Evolutionary conservation across 192 early-diverging fungal genomes (phyloP).

Genomic region (Piromyces finnis): DNA sequence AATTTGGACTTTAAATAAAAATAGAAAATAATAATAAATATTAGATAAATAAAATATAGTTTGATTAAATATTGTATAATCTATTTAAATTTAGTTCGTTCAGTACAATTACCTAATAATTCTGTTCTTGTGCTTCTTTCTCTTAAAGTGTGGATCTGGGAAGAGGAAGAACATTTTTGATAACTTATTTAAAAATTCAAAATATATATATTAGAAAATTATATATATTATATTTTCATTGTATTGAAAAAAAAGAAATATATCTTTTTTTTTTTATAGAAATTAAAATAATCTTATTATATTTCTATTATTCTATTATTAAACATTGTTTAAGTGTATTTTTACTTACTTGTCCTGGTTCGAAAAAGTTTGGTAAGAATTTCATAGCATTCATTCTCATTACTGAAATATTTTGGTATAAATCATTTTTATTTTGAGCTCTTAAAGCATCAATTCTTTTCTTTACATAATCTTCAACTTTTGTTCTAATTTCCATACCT

Average conservation of each 20-base stretch:
- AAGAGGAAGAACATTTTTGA: constrained; percentile 96
- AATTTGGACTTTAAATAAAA: constrained; percentile 14
- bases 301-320: too few species aligned
- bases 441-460: constrained; percentile 75
- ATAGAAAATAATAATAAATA: too few species aligned
- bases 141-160: constrained; percentile 99
- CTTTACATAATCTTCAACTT: constrained; percentile 85
- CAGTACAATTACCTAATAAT: constrained; percentile 52
- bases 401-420: constrained; percentile 91
- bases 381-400: constrained; percentile 99
- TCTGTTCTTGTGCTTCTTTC: constrained; percentile 91
- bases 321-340: too few species aligned
- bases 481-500: constrained; percentile 97
- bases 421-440: constrained; percentile 40
- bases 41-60: too few species aligned
- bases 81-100: too few species aligned
- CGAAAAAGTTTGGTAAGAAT: constrained; percentile 94
- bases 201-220: too few species aligned
- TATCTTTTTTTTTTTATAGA: too few species aligned
- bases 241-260: too few species aligned
- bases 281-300: too few species aligned
- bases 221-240: too few species aligned
- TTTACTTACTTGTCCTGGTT: constrained; percentile 60
- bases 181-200: constrained; percentile 22
- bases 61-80: too few species aligned